phyloP scores from a whole-genome alignment of 2,329 filamentous ascomycete species.

The Clarireedia paspali region DNA sequence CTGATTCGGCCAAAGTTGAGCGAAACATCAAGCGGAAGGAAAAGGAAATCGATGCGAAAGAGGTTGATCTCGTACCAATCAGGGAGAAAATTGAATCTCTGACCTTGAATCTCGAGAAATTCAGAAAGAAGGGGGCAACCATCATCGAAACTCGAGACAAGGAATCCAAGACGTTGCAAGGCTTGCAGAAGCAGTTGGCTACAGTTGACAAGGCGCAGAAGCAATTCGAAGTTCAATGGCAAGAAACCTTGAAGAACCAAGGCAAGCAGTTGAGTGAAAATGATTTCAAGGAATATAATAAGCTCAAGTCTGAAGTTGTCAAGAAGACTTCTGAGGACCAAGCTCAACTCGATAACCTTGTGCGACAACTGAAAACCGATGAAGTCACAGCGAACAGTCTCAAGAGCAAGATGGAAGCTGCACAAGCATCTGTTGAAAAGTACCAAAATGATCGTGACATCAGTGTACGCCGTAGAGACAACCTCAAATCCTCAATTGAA shows the following conservation, averaged over 20 bases:
- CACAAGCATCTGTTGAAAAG: constrained; percentile 65
- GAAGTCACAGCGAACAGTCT: constrained; percentile 85
- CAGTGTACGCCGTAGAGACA: constrained; percentile 60
- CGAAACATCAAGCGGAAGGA: constrained; percentile 79
- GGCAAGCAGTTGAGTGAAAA: constrained; percentile 78
- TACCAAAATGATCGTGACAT: constrained; percentile 63
- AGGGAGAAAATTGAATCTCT: constrained; percentile 86
- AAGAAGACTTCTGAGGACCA: constrained; percentile 75
- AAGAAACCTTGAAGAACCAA: constrained; percentile 75
- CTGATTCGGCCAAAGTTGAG: constrained; percentile 75
- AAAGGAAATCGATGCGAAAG: constrained; percentile 77
- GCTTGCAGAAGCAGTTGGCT: constrained; percentile 71
- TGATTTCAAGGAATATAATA: constrained; percentile 85
- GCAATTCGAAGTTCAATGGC: constrained; percentile 82
- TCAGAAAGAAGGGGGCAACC: constrained; percentile 59
- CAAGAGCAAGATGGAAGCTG: constrained; percentile 77
- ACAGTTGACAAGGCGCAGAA: constrained; percentile 84
- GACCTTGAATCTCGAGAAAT: constrained; percentile 59
- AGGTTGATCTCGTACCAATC: constrained; percentile 79
- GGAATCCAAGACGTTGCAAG: constrained; percentile 60
- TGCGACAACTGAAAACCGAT: constrained; percentile 83
- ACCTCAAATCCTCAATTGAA: constrained; percentile 55
- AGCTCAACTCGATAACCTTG: constrained; percentile 75
- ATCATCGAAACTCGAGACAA: constrained; percentile 70
- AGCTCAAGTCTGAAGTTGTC: constrained; percentile 75